Conservation (phyloP, 441 rosid species). For the Daphne laureola region DNA sequence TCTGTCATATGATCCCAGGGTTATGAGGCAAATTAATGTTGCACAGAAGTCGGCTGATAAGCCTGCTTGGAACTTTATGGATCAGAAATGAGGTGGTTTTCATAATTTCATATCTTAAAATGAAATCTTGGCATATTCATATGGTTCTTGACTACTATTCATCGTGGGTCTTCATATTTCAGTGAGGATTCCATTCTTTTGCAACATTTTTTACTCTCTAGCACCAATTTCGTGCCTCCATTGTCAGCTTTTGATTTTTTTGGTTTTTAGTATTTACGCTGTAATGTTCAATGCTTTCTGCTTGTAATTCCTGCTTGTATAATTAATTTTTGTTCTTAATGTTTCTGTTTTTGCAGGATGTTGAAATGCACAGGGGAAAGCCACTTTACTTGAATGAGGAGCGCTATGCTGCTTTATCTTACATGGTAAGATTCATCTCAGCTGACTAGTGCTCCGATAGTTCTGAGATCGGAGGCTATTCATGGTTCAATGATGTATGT, state of each 20-base stretch:
- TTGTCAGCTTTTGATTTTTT: neutral
- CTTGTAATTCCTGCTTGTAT: conserved; percentile 5
- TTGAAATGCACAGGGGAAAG: conserved; percentile 73
- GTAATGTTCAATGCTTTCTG: neutral
- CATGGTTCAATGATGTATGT: neutral
- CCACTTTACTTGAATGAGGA: conserved; percentile 89
- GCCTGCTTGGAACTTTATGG: too few relatives aligned
- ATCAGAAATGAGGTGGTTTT: too few relatives aligned
- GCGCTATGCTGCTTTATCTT: conserved; percentile 80
- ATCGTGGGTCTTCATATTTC: neutral
- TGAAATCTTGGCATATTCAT: too few relatives aligned
- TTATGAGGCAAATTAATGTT: too few relatives aligned
- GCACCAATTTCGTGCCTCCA: neutral
- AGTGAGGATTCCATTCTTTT: neutral
- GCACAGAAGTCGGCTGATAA: too few relatives aligned
- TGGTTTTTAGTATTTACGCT: neutral
- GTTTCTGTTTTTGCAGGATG: conserved; percentile 45
- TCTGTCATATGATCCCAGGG: too few relatives aligned
- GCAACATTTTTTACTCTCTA: neutral
- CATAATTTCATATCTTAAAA: too few relatives aligned
- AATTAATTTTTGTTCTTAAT: neutral
- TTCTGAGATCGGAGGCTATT: neutral
- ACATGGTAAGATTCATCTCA: conserved; percentile 51
- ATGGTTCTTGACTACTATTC: too few relatives aligned
- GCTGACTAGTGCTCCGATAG: conserved; percentile 4